Conservation (phyloP, 345 rosid genomes). For the Populus tremula region DNA sequence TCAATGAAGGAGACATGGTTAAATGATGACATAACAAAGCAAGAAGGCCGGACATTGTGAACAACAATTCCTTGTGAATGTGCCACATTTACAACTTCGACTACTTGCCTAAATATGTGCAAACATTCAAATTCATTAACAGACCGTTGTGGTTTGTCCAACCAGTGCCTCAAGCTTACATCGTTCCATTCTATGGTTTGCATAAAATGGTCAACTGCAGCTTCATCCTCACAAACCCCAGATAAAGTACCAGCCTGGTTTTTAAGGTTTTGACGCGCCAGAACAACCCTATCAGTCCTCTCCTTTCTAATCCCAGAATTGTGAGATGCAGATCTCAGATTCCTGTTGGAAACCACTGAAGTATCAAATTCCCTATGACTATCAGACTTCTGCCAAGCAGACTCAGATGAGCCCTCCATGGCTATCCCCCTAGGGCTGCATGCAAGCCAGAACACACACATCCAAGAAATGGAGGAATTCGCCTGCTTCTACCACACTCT, state of each 20-base stretch:
- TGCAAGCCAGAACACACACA: constrained; percentile 28
- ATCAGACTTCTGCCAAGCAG: constrained; percentile 53
- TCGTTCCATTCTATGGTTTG: constrained; percentile 72
- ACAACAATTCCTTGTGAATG: constrained; percentile 91
- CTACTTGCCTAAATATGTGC: constrained; percentile 90
- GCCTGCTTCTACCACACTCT: constrained; percentile 34
- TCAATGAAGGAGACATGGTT: constrained; percentile 91
- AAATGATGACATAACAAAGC: constrained; percentile 88
- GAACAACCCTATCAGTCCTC: constrained; percentile 35
- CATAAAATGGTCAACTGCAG: constrained; percentile 48
- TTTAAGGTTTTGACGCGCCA: constrained; percentile 48
- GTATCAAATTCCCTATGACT: constrained; percentile 57
- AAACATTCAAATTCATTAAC: constrained; percentile 80
- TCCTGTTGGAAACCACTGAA: constrained; percentile 57
- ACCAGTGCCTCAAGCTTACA: constrained; percentile 93
- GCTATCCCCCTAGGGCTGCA: constrained; percentile 47
- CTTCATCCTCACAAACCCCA: constrained; percentile 54
- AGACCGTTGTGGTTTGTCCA: constrained; percentile 70
- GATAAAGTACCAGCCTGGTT: constrained; percentile 47
- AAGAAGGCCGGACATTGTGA: constrained; percentile 91
- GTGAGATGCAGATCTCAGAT: constrained; percentile 33
- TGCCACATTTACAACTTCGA: constrained; percentile 75
- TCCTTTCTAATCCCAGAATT: constrained; percentile 46
- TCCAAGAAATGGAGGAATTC: constrained; percentile 37
- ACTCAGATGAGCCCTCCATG: constrained; percentile 85